These are phyloP conservation scores for Cryptosporidium muris DNA, from an alignment of 169 alveolate species.

Conservation along the genomic window DNA sequence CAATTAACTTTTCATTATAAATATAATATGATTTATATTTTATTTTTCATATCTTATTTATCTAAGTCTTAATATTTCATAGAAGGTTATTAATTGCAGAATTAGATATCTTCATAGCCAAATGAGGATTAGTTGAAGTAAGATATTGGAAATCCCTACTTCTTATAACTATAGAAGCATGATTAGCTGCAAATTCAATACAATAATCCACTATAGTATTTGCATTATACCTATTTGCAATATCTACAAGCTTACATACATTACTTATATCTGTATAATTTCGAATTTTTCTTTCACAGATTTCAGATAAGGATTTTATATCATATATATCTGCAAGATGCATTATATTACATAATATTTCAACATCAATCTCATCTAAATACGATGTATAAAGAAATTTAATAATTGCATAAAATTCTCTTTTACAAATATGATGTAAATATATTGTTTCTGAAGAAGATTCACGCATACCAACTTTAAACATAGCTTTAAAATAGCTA, in stretches of 20 bases:
- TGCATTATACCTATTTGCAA: slow-evolving; percentile 18
- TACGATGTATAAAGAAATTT: slow-evolving; percentile 49
- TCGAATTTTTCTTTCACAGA: slow-evolving; percentile 27
- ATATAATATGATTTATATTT: neutral
- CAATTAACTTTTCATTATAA: neutral
- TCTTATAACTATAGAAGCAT: slow-evolving; percentile 24
- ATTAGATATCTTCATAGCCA: slow-evolving; percentile 41
- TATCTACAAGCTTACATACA: slow-evolving; percentile 32
- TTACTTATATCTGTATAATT: slow-evolving; percentile 30
- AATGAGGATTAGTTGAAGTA: slow-evolving; percentile 9
- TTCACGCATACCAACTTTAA: slow-evolving; percentile 51
- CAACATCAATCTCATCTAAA: slow-evolving; percentile 48
- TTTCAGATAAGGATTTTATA: slow-evolving; percentile 15
- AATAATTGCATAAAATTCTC: slow-evolving; percentile 36
- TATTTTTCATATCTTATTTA: neutral
- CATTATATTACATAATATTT: slow-evolving; percentile 31
- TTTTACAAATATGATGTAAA: slow-evolving; percentile 33
- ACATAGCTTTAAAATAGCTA: slow-evolving; percentile 56
- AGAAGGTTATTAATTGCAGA: slow-evolving; percentile 15
- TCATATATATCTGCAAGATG: slow-evolving; percentile 42
- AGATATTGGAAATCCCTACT: slow-evolving; percentile 5
- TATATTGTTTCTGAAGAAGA: slow-evolving; percentile 17
- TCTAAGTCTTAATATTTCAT: too few species aligned
- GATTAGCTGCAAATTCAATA: slow-evolving; percentile 53
- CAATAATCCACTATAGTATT: slow-evolving; percentile 16